Base-by-base conservation (phyloP, 176 grass and related monocot species). In the Saccharum spontaneum region DNA sequence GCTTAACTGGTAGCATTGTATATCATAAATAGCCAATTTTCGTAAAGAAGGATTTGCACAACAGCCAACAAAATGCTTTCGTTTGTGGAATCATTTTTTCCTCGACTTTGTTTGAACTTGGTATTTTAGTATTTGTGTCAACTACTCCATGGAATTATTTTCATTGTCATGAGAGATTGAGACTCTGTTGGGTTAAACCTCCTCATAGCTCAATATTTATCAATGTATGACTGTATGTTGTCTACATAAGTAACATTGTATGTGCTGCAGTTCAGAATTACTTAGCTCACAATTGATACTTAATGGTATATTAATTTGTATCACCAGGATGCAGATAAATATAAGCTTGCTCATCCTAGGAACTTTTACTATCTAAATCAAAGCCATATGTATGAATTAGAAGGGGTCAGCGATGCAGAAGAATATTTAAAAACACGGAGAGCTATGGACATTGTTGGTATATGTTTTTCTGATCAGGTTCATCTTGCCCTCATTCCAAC, bases 371-470 rank as follows among this genome's bases (percentile, higher is more conserved):
- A 97, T 28, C 76, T 97, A 76, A 93, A 93, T 85, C 94, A 97
- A 90, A 97, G 94, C 79, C 88, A 86, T 17, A 84, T 76, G 5
- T 93, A 91, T 86, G 94, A 97, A n/a, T 69, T 97, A 81, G 69
- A 93, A 85, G 94, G 94, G 50, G 60, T 91, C 39, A 91, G 39
- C 41, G 87, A 86, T 44, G 75, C 79, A 10, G 87, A 97, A 49
- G 43, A 90, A 79, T 97, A 97, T 90, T 76, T 91, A 65, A 91
- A 93, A 85, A 97, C 94, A 31, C 72, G 91, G 67, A 90, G 91
- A 65, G 94, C 94, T 86, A 93, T 97, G 94, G 85, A 97, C 84
- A 97, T 97, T 83, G 89, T 97, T 93, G 94, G 94, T 71, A 93
- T 97, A 81, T 90, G 87, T 84, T 76, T 88, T 76, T 26, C 78